Conservation (phyloP, 2,329 filamentous ascomycete species). For the Aspergillus thermomutatus region DNA sequence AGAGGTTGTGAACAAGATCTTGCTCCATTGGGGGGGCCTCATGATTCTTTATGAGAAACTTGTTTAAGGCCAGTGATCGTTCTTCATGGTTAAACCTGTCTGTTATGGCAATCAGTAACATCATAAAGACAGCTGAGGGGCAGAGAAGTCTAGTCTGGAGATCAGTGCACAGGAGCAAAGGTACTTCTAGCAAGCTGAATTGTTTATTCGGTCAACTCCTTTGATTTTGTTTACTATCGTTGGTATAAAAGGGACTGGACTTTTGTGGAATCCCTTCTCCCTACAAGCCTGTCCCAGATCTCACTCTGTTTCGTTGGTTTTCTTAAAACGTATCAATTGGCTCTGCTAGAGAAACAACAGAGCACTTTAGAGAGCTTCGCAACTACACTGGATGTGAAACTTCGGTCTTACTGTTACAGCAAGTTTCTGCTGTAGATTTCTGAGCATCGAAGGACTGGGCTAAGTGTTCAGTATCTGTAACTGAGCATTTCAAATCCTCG, state of each 20-base stretch:
- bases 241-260: no score
- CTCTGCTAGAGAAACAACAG: not conserved
- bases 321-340: not conserved
- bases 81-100: not conserved
- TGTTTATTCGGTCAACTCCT: no score
- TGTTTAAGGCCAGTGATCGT: not conserved
- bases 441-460: not conserved
- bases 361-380: not conserved
- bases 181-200: no score
- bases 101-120: not conserved
- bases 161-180: not conserved
- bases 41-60: not conserved
- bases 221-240: no score
- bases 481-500: not conserved
- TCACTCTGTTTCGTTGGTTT: no score
- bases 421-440: not conserved
- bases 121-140: not conserved
- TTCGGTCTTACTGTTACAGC: not conserved
- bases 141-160: not conserved
- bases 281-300: no score
- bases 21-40: no score
- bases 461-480: not conserved
- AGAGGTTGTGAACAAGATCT: conserved; percentile 6
- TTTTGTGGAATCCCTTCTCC: no score
- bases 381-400: not conserved